These are phyloP conservation scores for Nicotiana obtusifolia DNA, from an alignment of 257 asterid genomes.

Conservation along the genomic window DNA sequence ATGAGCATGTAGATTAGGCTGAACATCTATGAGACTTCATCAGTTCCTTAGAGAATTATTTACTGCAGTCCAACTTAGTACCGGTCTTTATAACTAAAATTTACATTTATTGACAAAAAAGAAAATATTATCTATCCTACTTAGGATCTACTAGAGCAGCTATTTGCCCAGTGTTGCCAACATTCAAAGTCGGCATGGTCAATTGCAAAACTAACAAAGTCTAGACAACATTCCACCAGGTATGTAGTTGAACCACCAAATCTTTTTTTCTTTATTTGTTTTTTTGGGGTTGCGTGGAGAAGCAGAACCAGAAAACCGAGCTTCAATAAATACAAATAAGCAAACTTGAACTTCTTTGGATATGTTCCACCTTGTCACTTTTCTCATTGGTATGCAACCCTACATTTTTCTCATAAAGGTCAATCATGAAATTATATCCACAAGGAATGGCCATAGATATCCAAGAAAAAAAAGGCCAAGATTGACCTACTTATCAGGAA, in stretches of 20 bases:
- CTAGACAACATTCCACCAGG: neutral
- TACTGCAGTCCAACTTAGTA: neutral
- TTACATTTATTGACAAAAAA: neutral
- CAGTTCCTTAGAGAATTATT: neutral
- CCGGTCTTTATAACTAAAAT: neutral
- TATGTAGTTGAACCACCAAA: neutral
- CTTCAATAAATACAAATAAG: neutral
- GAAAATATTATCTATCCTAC: neutral
- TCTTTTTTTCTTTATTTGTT: neutral
- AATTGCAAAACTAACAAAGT: neutral
- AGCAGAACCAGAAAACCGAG: neutral
- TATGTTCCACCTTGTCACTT: neutral
- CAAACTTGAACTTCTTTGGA: neutral
- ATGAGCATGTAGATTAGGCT: neutral
- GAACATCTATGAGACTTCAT: neutral
- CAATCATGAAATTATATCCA: neutral
- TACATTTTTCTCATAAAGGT: neutral
- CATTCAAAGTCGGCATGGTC: conserved; percentile 2
- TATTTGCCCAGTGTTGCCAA: neutral
- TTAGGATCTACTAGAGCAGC: neutral
- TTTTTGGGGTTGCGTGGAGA: neutral
- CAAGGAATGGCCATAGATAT: conserved; percentile 4
- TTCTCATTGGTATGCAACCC: neutral
- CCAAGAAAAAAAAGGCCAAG: neutral
- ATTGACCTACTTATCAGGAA: neutral